Percentiles rank a stretch among this genome's conserved stretches.
Conservation (phyloP, 2,329 filamentous ascomycete genomes). For the Ophiostoma sp. region DNA sequence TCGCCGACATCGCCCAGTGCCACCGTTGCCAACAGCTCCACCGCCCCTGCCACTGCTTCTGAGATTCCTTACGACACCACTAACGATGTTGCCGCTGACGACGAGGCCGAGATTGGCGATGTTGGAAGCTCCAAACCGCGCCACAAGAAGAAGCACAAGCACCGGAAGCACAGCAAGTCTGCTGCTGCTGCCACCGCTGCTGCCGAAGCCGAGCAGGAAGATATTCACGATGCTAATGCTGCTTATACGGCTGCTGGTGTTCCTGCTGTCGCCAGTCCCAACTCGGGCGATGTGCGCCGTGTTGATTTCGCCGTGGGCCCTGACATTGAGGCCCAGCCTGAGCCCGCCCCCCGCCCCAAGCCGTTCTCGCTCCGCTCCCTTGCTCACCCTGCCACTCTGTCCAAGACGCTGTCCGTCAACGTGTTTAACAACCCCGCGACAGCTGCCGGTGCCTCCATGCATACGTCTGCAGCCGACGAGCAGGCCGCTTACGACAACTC, state of each 20-base stretch:
- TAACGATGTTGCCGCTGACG: slow-evolving; percentile 22
- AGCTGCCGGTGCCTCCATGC: not conserved
- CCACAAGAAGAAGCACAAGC: slow-evolving; percentile 37
- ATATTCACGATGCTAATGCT: not conserved
- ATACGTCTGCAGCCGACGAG: not conserved
- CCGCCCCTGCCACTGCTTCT: not conserved
- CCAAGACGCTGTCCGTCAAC: slow-evolving; percentile 54
- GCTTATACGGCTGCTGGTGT: not conserved
- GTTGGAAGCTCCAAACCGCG: slow-evolving; percentile 19
- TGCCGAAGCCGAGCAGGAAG: slow-evolving; percentile 1
- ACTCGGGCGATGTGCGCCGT: slow-evolving; percentile 32
- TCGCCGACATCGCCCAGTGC: not conserved
- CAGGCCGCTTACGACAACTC: not conserved
- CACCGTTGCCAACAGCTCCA: not conserved
- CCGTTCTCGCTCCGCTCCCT: slow-evolving; percentile 37
- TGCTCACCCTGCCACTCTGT: slow-evolving; percentile 43
- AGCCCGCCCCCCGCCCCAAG: slow-evolving; percentile 31
- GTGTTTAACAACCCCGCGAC: slow-evolving; percentile 42
- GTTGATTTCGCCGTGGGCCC: slow-evolving; percentile 42
- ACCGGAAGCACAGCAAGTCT: slow-evolving; percentile 29
- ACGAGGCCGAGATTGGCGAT: slow-evolving; percentile 28
- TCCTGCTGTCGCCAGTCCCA: not conserved
- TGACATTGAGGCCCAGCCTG: slow-evolving; percentile 33
- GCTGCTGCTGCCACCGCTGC: not conserved
- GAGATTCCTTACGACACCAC: not conserved